Evolutionary conservation across 371 early-diverging fungal genomes (phyloP), one percentile per base, ranked within the genome.

Genomic region (Encephalitozoon romaleae): DNA sequence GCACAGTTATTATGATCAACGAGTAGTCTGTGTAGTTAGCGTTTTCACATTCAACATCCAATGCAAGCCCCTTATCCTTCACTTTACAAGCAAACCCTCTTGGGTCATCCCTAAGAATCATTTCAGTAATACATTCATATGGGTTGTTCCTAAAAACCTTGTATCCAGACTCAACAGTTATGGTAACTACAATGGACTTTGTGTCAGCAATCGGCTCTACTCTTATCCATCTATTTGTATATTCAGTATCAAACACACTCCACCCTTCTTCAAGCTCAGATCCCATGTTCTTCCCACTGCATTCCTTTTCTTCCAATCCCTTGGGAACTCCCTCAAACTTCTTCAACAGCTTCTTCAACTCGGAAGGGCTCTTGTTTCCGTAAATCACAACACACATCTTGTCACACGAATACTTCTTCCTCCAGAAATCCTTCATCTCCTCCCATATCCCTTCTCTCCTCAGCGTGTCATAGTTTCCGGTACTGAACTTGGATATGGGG

Each of bases 301-400:
- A 15, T 28, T 5, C 45, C 5, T 6, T 30, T 32, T 69, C 26
- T 15, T 11, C 28, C 1, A 2, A 18, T n/a, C 43, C 54, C 15
- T 34, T 49, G 42, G 52, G 34, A 6, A 77, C 63, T 47, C 70
- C 55, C 9, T 64, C 34, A 77, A 78, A 77, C n/a, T 59, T 30
- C 26, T 63, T 28, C 26, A 53, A 18, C 18, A 67, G 53, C 51
- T 74, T 38, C 63, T 66, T 69, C 0, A 82, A 30, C 23, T 74
- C 75, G 0, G 75, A 81, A 34, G 74, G 49, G 15, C 68, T 15
- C 38, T 81, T 69, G 30, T 72, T 76, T 5, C 81, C 76, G 66
- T 78, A 81, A 0, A 84, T 51, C 30, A 78, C 79, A 3, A 77
- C 55, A 63, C 73, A 72, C 78, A 82, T 82, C 53, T 78, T 77